Base-by-base conservation (phyloP, 305 asterid genomes). In the Fraxinus sp. region DNA sequence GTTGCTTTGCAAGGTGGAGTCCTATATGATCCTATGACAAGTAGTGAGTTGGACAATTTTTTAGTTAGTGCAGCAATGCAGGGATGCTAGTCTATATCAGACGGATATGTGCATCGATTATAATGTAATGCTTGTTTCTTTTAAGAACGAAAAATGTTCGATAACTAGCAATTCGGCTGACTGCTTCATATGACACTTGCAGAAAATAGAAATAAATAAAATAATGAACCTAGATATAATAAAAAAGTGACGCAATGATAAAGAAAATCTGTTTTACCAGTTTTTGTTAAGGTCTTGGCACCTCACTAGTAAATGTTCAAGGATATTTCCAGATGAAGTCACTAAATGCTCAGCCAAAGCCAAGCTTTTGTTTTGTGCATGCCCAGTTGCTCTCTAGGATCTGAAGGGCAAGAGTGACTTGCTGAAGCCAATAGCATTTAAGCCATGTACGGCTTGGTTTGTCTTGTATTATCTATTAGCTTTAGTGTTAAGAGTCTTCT, bases 381-480 rank as follows among this genome's bases (percentile, higher is more conserved):
- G 39, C 20, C 37, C 26, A 13, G 39, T 68, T 13, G 36, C 20
- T 11, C 35, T 64, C 28, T 22, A 64, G 9, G 74, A 4, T 28
- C 39, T 28, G 37, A 68, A 68, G 9, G 74, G 36, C 36, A 4
- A 68, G 74, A 68, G 35, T 16, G 18, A 68, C 74, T 28, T 13
- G 5, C 11, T 80, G 73, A 80, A 80, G 64, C 73, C 36, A 39
- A 11, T 41, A 20, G 52, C 59, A 82, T 68, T 66, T 73, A 66
- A 35, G 35, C 28, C 49, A 52, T 72, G 16, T 44, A 66, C 32
- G 37, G 70, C 76, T 57, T 28, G 9, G 41, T 70, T 68, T 78
- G 13, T 70, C 49, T 41, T 68, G 70, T 22, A 18, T 62, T 80
- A 28, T 10, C 55, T 52, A 41, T 76, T 57, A 66, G 64, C 46